phyloP scores from a whole-genome alignment of 345 rosid genomes.

The Ailanthus altissimus region DNA sequence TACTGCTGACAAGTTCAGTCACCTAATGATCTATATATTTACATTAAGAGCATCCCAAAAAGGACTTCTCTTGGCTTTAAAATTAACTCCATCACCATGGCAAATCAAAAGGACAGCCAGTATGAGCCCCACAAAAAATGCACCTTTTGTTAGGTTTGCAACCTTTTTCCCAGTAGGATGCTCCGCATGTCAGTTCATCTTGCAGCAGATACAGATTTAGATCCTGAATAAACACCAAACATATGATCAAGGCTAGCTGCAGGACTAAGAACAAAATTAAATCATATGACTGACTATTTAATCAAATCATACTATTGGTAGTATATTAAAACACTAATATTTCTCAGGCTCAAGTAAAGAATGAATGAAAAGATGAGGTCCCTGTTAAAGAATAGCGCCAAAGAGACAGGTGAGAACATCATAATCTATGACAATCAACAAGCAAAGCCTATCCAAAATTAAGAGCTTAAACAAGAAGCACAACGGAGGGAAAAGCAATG shows the following conservation, averaged over 20 bases:
- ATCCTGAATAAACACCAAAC: slow-evolving; percentile 17
- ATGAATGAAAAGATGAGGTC: neutral
- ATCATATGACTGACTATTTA: neutral
- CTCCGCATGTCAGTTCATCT: neutral
- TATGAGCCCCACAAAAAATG: neutral
- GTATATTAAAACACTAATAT: neutral
- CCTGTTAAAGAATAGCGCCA: neutral
- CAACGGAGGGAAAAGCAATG: neutral
- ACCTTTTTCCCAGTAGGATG: neutral
- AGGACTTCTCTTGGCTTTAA: neutral
- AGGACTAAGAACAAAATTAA: neutral
- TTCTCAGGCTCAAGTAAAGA: neutral
- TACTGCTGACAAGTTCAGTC: neutral
- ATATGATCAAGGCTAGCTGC: neutral
- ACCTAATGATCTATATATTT: neutral
- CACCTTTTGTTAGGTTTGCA: neutral
- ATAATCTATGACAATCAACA: neutral
- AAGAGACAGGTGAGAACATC: neutral
- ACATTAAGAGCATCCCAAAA: neutral
- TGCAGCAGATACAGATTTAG: neutral
- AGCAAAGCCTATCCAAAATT: neutral
- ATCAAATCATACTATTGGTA: neutral
- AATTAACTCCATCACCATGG: neutral
- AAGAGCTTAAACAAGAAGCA: neutral
- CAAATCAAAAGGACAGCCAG: neutral